phyloP scores from a whole-genome alignment of 805 yeast genomes.

The Candida sithepensis region DNA sequence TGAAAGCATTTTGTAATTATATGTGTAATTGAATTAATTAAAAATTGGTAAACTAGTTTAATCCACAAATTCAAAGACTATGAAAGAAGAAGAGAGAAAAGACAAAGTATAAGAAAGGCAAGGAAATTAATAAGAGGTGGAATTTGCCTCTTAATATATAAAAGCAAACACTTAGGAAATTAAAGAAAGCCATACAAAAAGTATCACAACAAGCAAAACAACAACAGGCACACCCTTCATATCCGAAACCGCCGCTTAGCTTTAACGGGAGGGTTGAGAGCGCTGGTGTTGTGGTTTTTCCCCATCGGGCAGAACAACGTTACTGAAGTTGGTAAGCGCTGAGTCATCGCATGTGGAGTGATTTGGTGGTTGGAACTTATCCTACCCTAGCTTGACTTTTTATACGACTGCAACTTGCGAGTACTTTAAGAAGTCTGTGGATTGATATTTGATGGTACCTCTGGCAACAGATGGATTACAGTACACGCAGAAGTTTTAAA shows the following conservation, averaged over 20 bases:
- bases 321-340: background rate
- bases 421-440: too few relatives aligned
- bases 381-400: too few relatives aligned
- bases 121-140: background rate
- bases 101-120: background rate
- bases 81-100: constrained; percentile 3
- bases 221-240: constrained; percentile 2
- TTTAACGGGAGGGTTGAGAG: constrained; percentile 10
- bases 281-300: constrained; percentile 21
- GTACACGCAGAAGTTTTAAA: too few relatives aligned
- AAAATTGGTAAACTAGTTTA: constrained; percentile 1
- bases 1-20: constrained; percentile 41
- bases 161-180: background rate
- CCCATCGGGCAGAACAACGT: constrained; percentile 4
- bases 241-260: constrained; percentile 6
- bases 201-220: constrained; percentile 1
- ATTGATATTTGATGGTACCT: too few relatives aligned
- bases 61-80: background rate
- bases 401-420: too few relatives aligned
- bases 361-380: too few relatives aligned
- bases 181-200: constrained; percentile 1
- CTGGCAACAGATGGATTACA: too few relatives aligned
- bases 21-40: background rate
- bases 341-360: too few relatives aligned
- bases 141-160: constrained; percentile 1